Percentiles rank a stretch among this genome's conserved stretches.
Evolutionary conservation across 2,329 filamentous ascomycete species (phyloP).

Genomic region (Biscogniauxia sp.): DNA sequence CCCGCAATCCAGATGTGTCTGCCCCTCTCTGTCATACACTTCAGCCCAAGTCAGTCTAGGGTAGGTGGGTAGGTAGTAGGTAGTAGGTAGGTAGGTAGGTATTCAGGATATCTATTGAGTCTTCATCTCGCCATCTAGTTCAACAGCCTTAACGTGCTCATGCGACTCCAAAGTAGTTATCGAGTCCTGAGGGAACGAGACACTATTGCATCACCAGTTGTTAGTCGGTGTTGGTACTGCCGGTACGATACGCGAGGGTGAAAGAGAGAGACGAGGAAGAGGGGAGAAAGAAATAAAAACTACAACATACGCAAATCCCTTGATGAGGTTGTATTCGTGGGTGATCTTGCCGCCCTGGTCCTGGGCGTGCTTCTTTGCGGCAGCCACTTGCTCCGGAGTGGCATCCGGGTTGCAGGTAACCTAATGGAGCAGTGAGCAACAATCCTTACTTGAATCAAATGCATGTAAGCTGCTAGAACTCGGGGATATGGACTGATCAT

Average conservation of each 20-base stretch:
- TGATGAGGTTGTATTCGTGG: slow-evolving; percentile 83
- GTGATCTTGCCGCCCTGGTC: slow-evolving; percentile 80
- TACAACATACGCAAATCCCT: slow-evolving; percentile 80
- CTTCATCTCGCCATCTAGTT: slow-evolving; percentile 67
- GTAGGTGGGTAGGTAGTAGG: too few relatives aligned
- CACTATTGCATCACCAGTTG: slow-evolving; percentile 47
- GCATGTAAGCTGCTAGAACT: too few relatives aligned
- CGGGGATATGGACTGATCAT: slow-evolving; percentile 17
- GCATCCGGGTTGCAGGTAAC: slow-evolving; percentile 76
- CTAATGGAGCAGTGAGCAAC: slow-evolving; percentile 44
- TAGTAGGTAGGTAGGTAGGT: too few relatives aligned
- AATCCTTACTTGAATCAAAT: neutral
- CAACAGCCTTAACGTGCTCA: slow-evolving; percentile 71
- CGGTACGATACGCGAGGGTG: slow-evolving; percentile 1
- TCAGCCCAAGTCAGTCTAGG: too few relatives aligned
- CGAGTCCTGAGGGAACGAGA: slow-evolving; percentile 66
- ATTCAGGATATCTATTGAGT: slow-evolving; percentile 58
- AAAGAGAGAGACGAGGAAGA: neutral
- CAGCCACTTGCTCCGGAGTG: slow-evolving; percentile 62
- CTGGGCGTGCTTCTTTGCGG: slow-evolving; percentile 70
- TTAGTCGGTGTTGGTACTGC: slow-evolving; percentile 1
- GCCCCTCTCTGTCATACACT: slow-evolving; percentile 12
- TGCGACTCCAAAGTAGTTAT: slow-evolving; percentile 64
- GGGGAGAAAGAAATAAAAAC: neutral
- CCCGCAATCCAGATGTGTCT: slow-evolving; percentile 3